These are phyloP conservation scores for Chlorophyllum brunneum DNA, from an alignment of 768 basidiomycete species.

Conservation along the genomic window DNA sequence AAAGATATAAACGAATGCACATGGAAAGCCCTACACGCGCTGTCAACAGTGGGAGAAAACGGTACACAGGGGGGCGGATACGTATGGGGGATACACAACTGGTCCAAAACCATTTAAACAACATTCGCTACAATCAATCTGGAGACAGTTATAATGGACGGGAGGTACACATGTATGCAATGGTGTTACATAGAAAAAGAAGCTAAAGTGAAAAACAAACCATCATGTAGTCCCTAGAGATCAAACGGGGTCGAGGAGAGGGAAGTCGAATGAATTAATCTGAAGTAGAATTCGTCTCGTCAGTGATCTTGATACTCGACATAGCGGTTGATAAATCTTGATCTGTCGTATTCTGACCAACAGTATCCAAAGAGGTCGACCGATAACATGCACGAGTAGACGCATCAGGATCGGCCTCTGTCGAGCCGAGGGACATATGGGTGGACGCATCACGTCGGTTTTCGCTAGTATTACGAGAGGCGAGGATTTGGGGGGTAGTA, in stretches of 20 bases:
- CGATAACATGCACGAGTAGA: conserved; percentile 7
- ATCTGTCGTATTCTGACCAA: conserved; percentile 7
- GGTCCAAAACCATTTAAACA: conserved; percentile 5
- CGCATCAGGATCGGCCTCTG: background rate
- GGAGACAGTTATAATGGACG: background rate
- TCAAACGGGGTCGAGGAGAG: background rate
- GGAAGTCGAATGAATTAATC: background rate
- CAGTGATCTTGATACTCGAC: background rate
- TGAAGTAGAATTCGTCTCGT: background rate
- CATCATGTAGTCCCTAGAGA: conserved; percentile 1
- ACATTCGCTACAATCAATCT: background rate
- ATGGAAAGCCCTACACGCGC: background rate
- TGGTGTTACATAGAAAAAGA: conserved; percentile 2
- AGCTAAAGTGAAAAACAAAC: background rate
- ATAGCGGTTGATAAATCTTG: conserved; percentile 4
- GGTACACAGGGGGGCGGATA: background rate
- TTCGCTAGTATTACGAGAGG: background rate
- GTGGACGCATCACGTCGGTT: background rate
- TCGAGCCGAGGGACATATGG: background rate
- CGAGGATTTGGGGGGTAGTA: background rate
- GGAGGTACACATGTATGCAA: background rate
- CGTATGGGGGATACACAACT: background rate
- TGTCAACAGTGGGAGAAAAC: conserved; percentile 1
- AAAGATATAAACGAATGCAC: background rate
- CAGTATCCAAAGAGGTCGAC: conserved; percentile 11